Conservation (phyloP, 768 basidiomycete genomes). For the Termitomyces sp. region DNA sequence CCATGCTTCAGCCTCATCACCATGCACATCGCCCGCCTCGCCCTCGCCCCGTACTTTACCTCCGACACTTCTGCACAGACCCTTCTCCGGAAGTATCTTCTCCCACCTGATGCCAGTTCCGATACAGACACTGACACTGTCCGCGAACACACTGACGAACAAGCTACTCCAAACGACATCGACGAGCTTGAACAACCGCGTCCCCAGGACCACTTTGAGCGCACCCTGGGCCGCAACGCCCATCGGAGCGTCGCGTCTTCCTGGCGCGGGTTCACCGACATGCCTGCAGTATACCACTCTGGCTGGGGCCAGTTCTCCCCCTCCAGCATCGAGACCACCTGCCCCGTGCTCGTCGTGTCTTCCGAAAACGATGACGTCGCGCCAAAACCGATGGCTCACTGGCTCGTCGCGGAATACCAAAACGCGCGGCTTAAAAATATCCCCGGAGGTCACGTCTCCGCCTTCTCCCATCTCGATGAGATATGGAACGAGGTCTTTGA, state of each 20-base stretch:
- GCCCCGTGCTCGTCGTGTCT: slow-evolving; percentile 43
- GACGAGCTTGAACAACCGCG: slow-evolving; percentile 27
- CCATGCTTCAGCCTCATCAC: slow-evolving; percentile 36
- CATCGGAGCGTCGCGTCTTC: slow-evolving; percentile 44
- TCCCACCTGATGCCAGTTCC: background rate
- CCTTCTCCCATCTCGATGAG: slow-evolving; percentile 42
- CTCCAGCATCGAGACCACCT: slow-evolving; percentile 39
- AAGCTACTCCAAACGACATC: slow-evolving; percentile 20
- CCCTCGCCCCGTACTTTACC: slow-evolving; percentile 32
- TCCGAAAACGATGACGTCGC: slow-evolving; percentile 39
- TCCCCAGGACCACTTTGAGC: slow-evolving; percentile 41
- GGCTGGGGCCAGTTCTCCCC: slow-evolving; percentile 50
- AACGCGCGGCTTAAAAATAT: slow-evolving; percentile 38
- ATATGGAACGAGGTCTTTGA: slow-evolving; percentile 39
- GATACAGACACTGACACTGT: slow-evolving; percentile 8
- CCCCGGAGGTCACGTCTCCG: slow-evolving; percentile 48
- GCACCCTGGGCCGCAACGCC: slow-evolving; percentile 37
- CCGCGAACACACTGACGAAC: too few species aligned
- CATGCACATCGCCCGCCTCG: slow-evolving; percentile 27
- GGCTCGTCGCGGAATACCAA: slow-evolving; percentile 45
- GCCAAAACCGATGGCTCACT: slow-evolving; percentile 43
- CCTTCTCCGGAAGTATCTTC: slow-evolving; percentile 33
- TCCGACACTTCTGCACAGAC: slow-evolving; percentile 37
- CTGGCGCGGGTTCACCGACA: slow-evolving; percentile 51
- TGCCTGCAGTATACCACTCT: slow-evolving; percentile 39